Percentiles rank a stretch among this genome's conserved stretches.
Conservation (phyloP, 768 basidiomycete species). For the Trametes punicea region DNA sequence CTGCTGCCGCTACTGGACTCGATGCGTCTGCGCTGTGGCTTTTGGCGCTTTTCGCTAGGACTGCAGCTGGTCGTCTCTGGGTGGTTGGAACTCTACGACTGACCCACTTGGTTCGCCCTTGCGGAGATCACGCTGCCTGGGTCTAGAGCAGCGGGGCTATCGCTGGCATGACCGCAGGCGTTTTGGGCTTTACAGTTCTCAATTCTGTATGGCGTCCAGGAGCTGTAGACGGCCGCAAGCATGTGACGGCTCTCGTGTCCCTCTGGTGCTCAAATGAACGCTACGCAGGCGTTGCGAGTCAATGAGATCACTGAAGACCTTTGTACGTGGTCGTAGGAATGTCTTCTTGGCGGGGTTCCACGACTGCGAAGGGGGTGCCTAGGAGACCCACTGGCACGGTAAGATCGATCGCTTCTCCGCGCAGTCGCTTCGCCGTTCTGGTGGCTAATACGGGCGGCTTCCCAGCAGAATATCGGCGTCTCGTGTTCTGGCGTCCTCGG, state of each 20-base stretch:
- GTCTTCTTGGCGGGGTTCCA: neutral
- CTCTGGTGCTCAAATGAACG: neutral
- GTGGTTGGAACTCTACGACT: too few relatives aligned
- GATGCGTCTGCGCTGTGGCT: neutral
- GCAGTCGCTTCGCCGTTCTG: neutral
- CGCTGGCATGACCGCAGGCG: neutral
- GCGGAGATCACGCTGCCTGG: neutral
- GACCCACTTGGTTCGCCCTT: neutral
- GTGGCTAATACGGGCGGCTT: neutral
- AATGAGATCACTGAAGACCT: neutral
- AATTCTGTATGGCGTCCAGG: neutral
- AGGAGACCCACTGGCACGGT: neutral
- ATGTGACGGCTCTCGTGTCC: conserved; percentile 7
- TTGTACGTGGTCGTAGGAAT: neutral
- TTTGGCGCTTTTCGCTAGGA: neutral
- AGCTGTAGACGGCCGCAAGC: neutral
- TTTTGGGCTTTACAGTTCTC: neutral
- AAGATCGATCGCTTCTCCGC: conserved; percentile 4
- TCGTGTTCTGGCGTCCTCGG: neutral
- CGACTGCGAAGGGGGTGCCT: neutral
- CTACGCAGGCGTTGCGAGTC: neutral
- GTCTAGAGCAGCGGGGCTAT: conserved; percentile 1
- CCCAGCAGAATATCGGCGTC: neutral
- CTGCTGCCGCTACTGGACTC: neutral
- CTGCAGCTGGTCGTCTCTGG: neutral